These are phyloP conservation scores for Heritiera littoralis DNA, from an alignment of 345 rosid genomes.

Conservation along the genomic window DNA sequence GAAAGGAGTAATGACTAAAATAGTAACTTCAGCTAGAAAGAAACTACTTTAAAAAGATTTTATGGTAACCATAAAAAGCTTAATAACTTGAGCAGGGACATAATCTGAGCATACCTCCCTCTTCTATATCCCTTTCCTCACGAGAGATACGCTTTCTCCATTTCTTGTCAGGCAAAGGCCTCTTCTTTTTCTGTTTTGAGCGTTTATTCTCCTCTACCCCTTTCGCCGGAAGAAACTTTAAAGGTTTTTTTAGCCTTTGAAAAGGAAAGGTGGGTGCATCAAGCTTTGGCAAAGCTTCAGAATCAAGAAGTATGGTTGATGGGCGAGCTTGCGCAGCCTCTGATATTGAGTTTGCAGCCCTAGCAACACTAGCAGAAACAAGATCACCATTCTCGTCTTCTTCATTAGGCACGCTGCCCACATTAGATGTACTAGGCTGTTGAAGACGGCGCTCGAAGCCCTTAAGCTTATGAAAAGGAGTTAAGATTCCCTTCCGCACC, in stretches of 20 bases:
- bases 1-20: not conserved
- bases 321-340: conserved; percentile 86
- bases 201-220: conserved; percentile 46
- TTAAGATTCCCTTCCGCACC: conserved; percentile 91
- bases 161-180: conserved; percentile 87
- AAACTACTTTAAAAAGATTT: conserved; percentile 2
- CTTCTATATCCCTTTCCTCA: conserved; percentile 56
- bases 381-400: conserved; percentile 43
- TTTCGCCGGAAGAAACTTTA: conserved; percentile 43
- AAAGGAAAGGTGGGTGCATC: conserved; percentile 75
- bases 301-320: conserved; percentile 74
- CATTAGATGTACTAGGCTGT: conserved; percentile 56
- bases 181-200: conserved; percentile 50
- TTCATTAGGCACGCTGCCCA: conserved; percentile 36
- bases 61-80: conserved; percentile 11
- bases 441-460: conserved; percentile 88
- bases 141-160: conserved; percentile 70
- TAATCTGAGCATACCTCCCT: conserved; percentile 49
- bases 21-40: not conserved
- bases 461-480: conserved; percentile 92
- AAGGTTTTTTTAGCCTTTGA: conserved; percentile 64
- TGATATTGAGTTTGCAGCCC: conserved; percentile 58
- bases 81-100: conserved; percentile 10
- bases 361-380: conserved; percentile 56
- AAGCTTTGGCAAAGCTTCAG: conserved; percentile 75